Evolutionary conservation across 2,329 filamentous ascomycete species (phyloP).

Genomic region (Coniosporium tulheliwenetii): DNA sequence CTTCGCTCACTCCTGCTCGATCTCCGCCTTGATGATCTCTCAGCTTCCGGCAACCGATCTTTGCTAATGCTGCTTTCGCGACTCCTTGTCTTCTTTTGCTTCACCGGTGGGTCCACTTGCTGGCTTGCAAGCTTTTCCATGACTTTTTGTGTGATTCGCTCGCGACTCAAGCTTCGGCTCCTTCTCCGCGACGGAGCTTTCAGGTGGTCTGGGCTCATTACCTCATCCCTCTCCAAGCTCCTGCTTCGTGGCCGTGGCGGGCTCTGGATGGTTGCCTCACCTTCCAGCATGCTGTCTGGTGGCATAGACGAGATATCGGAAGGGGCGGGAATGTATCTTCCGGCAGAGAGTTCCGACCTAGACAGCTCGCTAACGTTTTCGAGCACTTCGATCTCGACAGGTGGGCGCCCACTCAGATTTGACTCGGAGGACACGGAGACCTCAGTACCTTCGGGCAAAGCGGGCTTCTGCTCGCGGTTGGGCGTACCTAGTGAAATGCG

Average conservation of each 20-base stretch:
- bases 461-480: conserved; percentile 20
- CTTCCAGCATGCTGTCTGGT: conserved; percentile 53
- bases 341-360: conserved; percentile 42
- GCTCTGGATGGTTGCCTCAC: conserved; percentile 27
- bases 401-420: conserved; percentile 50
- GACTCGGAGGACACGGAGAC: conserved; percentile 70
- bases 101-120: conserved; percentile 28
- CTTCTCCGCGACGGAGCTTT: conserved; percentile 42
- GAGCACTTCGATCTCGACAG: conserved; percentile 82
- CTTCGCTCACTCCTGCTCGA: conserved; percentile 37
- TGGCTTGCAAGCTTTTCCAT: conserved; percentile 48
- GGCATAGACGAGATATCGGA: conserved; percentile 83
- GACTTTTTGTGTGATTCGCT: conserved; percentile 52
- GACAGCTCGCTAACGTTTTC: conserved; percentile 51
- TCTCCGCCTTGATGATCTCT: conserved; percentile 22
- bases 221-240: conserved; percentile 28
- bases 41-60: conserved; percentile 26
- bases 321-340: conserved; percentile 48
- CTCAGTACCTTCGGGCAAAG: conserved; percentile 17
- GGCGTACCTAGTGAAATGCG: conserved; percentile 46
- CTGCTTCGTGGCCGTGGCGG: conserved; percentile 33
- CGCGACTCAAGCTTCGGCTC: conserved; percentile 49
- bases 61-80: conserved; percentile 22
- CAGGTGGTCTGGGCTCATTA: conserved; percentile 29
- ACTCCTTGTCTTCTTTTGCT: conserved; percentile 5